A percentile compares a stretch with the other conserved stretches of the same genome.
phyloP scores from a whole-genome alignment of 2,329 filamentous ascomycete genomes.

The Aphanocladium album region DNA sequence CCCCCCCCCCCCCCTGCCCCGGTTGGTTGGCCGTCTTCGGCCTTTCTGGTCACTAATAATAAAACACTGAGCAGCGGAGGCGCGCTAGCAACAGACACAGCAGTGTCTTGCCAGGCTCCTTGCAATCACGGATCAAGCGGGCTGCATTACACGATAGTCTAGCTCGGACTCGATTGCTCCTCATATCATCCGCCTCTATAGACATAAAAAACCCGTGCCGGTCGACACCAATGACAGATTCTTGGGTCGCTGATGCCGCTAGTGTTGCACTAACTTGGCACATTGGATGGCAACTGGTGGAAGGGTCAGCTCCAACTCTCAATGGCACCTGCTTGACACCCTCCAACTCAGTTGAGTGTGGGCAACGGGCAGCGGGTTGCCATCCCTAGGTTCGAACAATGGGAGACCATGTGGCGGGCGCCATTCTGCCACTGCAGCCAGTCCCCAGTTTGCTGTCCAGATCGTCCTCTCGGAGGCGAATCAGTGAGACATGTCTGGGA shows the following conservation, averaged over 20 bases:
- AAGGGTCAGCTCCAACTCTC: not conserved
- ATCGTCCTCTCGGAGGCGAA: conserved; percentile 31
- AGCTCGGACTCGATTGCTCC: not conserved
- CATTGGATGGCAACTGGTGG: not conserved
- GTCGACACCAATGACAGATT: not conserved
- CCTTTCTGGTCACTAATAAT: not conserved
- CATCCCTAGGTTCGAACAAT: not conserved
- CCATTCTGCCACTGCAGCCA: not conserved
- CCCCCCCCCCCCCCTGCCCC: not conserved
- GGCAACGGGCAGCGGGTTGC: not conserved
- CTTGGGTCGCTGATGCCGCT: not conserved
- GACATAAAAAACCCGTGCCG: not conserved
- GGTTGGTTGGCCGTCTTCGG: conserved; percentile 3
- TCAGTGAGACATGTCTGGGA: conserved; percentile 35
- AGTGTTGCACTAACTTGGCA: not conserved
- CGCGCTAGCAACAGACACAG: not conserved
- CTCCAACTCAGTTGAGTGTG: not conserved
- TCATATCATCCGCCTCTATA: not conserved
- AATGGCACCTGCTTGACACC: not conserved
- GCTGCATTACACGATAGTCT: not conserved
- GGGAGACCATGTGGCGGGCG: not conserved
- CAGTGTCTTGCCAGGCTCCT: not conserved
- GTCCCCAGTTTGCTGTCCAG: conserved; percentile 14
- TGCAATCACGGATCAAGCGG: conserved; percentile 5
- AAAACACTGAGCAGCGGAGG: not conserved